These are phyloP conservation scores for Neoarthrinium moseri DNA, from an alignment of 2,329 filamentous ascomycete genomes.

Conservation along the genomic window DNA sequence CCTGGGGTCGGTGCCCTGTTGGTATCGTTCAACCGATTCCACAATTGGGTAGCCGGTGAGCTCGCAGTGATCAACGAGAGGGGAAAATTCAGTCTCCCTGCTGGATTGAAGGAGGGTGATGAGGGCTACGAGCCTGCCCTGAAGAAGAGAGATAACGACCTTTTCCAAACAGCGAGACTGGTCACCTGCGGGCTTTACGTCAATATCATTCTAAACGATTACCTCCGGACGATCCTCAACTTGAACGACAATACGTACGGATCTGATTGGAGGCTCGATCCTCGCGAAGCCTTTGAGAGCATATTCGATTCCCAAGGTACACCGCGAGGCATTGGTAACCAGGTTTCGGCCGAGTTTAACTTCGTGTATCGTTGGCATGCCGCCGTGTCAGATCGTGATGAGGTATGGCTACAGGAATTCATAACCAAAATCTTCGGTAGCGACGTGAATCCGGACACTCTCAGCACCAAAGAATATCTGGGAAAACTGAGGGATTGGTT, in stretches of 20 bases:
- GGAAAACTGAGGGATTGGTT: too few relatives aligned
- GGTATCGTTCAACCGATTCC: slow-evolving; percentile 81
- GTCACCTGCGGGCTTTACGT: slow-evolving; percentile 57
- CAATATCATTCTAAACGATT: slow-evolving; percentile 43
- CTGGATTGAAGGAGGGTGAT: slow-evolving; percentile 36
- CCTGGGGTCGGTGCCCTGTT: slow-evolving; percentile 70
- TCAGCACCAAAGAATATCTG: too few relatives aligned
- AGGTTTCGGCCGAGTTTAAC: slow-evolving; percentile 52
- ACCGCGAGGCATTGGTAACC: slow-evolving; percentile 36
- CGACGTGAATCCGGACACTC: slow-evolving; percentile 37
- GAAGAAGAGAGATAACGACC: slow-evolving; percentile 33
- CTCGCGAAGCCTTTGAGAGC: slow-evolving; percentile 20
- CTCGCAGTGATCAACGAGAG: slow-evolving; percentile 84
- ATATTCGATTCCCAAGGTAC: slow-evolving; percentile 31
- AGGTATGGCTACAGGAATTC: slow-evolving; percentile 40
- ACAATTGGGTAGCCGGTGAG: slow-evolving; percentile 81
- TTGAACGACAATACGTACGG: slow-evolving; percentile 50
- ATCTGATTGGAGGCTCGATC: slow-evolving; percentile 30
- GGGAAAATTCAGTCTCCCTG: slow-evolving; percentile 71
- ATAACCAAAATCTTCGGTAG: slow-evolving; percentile 41
- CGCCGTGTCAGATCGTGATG: slow-evolving; percentile 40
- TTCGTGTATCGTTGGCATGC: slow-evolving; percentile 51
- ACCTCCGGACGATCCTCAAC: slow-evolving; percentile 35
- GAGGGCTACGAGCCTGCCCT: slow-evolving; percentile 10
- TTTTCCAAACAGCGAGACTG: slow-evolving; percentile 37